Base-by-base conservation (phyloP, 345 rosid genomes). In the Mercurialis annua region DNA sequence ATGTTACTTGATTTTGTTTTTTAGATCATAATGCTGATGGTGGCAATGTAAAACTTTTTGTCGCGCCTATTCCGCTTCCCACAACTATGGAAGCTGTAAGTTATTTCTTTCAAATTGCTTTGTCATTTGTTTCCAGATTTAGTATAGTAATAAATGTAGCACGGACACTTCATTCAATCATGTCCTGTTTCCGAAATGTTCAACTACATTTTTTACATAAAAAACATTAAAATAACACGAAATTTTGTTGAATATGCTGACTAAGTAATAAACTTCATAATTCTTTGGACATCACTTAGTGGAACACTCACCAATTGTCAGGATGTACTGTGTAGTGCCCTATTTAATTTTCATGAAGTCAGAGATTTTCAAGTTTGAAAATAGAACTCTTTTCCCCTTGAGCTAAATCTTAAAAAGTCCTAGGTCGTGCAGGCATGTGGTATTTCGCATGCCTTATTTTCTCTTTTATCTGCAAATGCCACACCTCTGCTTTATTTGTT, bases 61-160 rank as follows among this genome's bases (percentile, higher is more conserved):
- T 84, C 71, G 85, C 90, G 20, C 83, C 90, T 0, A 74, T 92
- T 49, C 75, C 96, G 18, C 81, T 79, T 75, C 81, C 82, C 27
- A 73, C 85, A 11, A 82, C 67, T 15, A 86, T 79, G 74, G 84
- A 81, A 56, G 81, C 86, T 49, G 97, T 90, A 68, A 80, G 91
- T 78, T 29, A 42, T 68, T 67, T 21, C 47, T 43, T 23, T 69
- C 27, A 20, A 3, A 31, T 31, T 1, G 16, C 14, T 38, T 34
- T 67, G 46, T 6, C 18, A 24, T 20, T 31, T 69, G 26, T 65
- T 55, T 58, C 52, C 24, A 7, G 23, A 73, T 43, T 68, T 38
- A 49, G 34, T 26, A 61, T n/a, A n/a, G n/a, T n/a, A n/a, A n/a
- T n/a, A n/a, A n/a, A n/a, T n/a, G n/a, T n/a, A n/a, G n/a, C n/a